Conservation (phyloP, 805 yeast genomes). For the Candida xiaguanensis region DNA sequence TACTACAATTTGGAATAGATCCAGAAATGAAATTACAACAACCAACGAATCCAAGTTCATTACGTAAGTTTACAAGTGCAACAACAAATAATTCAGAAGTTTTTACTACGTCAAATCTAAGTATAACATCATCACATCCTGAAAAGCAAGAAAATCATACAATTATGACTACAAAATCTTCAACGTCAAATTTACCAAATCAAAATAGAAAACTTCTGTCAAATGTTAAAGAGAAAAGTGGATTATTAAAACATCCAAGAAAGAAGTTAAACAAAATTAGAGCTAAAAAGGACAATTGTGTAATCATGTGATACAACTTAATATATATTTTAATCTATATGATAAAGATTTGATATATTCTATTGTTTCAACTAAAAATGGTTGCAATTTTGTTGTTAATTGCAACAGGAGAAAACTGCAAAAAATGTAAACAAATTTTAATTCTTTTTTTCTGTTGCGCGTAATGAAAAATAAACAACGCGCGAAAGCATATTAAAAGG, state of each 20-base stretch:
- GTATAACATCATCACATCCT: not conserved
- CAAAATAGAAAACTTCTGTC: too few species aligned
- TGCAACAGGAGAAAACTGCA: not conserved
- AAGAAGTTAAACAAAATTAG: conserved; percentile 10
- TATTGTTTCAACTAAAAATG: not conserved
- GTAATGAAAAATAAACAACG: not conserved
- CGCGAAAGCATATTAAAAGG: not conserved
- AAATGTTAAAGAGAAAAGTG: not conserved
- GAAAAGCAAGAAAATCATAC: too few species aligned
- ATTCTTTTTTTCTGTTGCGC: not conserved
- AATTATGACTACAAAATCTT: too few species aligned
- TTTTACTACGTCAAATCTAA: not conserved
- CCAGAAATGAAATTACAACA: conserved; percentile 25
- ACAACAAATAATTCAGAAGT: not conserved
- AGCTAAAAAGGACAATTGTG: conserved; percentile 28
- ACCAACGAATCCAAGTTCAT: not conserved
- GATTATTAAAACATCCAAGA: not conserved
- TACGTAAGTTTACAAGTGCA: not conserved
- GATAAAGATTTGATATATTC: too few species aligned
- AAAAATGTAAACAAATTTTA: too few species aligned
- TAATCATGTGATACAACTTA: conserved; percentile 15
- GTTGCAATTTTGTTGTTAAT: not conserved
- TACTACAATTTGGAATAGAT: conserved; percentile 58
- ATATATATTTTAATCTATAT: too few species aligned
- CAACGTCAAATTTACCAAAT: too few species aligned